Base-by-base conservation (phyloP, 2,329 filamentous ascomycete genomes). In the Dryadomyces quercivorus region DNA sequence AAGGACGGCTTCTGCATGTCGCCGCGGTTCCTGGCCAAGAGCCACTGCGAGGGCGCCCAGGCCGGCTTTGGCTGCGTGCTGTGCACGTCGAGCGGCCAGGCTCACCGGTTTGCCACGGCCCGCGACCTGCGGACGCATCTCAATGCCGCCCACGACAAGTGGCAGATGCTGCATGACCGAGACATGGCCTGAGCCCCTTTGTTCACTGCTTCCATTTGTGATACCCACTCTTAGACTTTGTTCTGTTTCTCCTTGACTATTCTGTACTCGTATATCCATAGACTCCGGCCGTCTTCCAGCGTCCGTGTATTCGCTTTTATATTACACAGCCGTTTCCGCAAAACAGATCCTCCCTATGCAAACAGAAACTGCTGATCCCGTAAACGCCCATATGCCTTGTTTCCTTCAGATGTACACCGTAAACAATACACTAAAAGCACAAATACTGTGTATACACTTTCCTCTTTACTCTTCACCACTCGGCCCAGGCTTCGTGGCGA, bases 101-200 rank as follows among this genome's bases (percentile, higher is more conserved):
- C 65, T 1, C 63, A 67, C 47, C 68, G 62, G 4, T 71, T 67
- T 48, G 62, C 58, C 4, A 64, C 60, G 7, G 62, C 64, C 4
- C 63, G 64, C 42, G 59, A 59, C 6, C 61, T 72, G 52, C 61
- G 61, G 36, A 60, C 60, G 26, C 69, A 72, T 55, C 68, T 72
- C 58, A 68, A 70, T 53, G 52, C 60, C 1, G 50, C 60, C 3
- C 69, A 72, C 56, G 65, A 64, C 26, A 72, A 72, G 60, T 72
- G 70, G 70, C 69, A 72, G 62, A 65, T 72, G 56, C 63, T 72
- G 26, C 70, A 72, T 51, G 69, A 72, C 56, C 61, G 62, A 20
- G 67, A 69, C 46, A 59, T 70, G 62, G 53, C 57, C 3, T 61
- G 55, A 53, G 8, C n/a, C n/a, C n/a, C n/a, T n/a, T n/a, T n/a